A percentile compares a stretch with the other conserved stretches of the same genome.
phyloP scores from a whole-genome alignment of 495 filamentous ascomycete species.

The Daldinia decipiens region DNA sequence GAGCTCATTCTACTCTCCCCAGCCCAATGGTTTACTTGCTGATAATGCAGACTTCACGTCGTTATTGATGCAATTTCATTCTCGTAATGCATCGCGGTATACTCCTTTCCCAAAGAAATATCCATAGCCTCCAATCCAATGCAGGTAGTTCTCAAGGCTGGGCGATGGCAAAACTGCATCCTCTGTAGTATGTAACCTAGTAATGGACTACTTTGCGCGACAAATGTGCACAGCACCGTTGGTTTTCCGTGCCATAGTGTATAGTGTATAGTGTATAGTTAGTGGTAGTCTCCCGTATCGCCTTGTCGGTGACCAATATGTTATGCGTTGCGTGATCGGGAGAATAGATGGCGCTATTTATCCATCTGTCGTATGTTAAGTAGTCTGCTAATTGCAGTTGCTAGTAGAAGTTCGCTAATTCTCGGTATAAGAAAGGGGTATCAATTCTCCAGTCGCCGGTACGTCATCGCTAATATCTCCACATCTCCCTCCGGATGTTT shows the following conservation, averaged over 20 bases:
- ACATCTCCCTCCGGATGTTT: conserved; percentile 1
- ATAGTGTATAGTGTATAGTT: background rate
- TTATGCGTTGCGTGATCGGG: conserved; percentile 34
- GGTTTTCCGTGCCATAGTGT: background rate
- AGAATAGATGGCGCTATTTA: conserved; percentile 32
- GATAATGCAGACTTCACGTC: background rate
- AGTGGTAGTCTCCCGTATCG: background rate
- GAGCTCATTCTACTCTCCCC: background rate
- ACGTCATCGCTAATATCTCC: conserved; percentile 26
- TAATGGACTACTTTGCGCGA: background rate
- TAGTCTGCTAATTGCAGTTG: conserved; percentile 21
- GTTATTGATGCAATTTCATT: conserved; percentile 5
- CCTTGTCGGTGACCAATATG: conserved; percentile 10
- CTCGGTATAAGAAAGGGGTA: conserved; percentile 41
- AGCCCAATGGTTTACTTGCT: background rate
- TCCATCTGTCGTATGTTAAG: background rate
- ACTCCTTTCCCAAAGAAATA: conserved; percentile 8
- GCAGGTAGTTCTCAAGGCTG: background rate
- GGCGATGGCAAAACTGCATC: background rate
- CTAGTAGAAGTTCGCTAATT: conserved; percentile 30
- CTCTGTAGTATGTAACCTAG: background rate
- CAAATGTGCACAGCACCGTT: background rate
- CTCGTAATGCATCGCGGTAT: conserved; percentile 16
- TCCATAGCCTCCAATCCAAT: conserved; percentile 11
- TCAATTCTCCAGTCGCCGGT: conserved; percentile 38